Conservation (phyloP, 495 filamentous ascomycete species). For the Podospora sp. region DNA sequence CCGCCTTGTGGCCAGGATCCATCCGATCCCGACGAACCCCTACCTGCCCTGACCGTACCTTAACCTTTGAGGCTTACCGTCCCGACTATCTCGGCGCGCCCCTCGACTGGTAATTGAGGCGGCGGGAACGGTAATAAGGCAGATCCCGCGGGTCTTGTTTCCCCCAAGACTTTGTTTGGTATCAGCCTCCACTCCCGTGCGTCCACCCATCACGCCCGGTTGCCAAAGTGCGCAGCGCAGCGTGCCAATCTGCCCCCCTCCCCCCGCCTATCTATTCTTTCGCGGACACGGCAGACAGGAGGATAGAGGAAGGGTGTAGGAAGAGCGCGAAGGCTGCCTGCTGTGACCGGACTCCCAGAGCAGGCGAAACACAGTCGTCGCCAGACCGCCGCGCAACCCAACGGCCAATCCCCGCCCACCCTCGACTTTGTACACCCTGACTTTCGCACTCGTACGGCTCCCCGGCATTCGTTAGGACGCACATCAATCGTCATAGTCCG, state of each 20-base stretch:
- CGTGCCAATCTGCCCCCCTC: conserved; percentile 11
- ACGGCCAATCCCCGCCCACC: conserved; percentile 19
- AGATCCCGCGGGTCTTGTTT: neutral
- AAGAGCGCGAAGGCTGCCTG: neutral
- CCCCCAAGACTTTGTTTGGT: conserved; percentile 4
- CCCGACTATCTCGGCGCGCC: neutral
- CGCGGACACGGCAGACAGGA: conserved; percentile 12
- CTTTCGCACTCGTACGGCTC: conserved; percentile 14
- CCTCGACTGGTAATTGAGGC: neutral
- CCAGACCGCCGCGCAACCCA: conserved; percentile 11
- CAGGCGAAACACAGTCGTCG: conserved; percentile 7
- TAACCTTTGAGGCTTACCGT: neutral
- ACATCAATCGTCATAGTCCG: conserved; percentile 24
- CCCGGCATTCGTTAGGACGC: conserved; percentile 24
- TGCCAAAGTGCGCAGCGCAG: neutral
- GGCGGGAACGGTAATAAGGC: conserved; percentile 6
- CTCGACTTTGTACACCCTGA: conserved; percentile 14
- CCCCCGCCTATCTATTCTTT: conserved; percentile 6
- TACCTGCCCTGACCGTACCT: neutral
- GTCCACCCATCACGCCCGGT: neutral
- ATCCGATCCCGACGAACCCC: conserved; percentile 20
- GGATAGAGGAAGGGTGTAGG: conserved; percentile 1
- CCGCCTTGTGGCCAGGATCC: conserved; percentile 22
- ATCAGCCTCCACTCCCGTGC: conserved; percentile 4
- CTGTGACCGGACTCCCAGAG: neutral